Conservation (phyloP, 345 rosid species). For the Kandelia obovata region DNA sequence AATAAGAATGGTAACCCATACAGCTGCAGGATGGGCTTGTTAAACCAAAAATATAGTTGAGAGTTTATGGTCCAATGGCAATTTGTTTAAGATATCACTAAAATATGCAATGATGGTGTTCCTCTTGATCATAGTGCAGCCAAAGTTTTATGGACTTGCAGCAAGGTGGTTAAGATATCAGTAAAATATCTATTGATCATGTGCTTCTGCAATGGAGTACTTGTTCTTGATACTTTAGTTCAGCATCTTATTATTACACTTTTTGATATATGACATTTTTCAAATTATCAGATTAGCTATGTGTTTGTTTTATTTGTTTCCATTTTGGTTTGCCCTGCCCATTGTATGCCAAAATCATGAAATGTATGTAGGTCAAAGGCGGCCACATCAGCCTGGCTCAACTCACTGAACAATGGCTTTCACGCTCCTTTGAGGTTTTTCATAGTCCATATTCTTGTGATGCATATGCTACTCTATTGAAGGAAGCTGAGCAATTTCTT, state of each 20-base stretch:
- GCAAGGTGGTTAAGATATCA: too few species aligned
- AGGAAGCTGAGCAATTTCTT: constrained; percentile 92
- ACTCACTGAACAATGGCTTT: constrained; percentile 79
- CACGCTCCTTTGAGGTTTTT: constrained; percentile 39
- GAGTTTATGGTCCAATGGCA: not conserved
- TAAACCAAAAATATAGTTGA: not conserved
- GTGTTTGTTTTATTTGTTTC: not conserved
- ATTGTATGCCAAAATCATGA: constrained; percentile 8
- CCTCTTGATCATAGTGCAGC: too few species aligned
- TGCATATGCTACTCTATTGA: constrained; percentile 47
- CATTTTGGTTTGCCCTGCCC: not conserved
- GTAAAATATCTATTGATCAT: too few species aligned
- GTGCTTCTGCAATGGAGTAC: too few species aligned
- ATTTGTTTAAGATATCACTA: not conserved
- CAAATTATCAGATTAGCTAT: not conserved
- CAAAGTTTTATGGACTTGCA: too few species aligned
- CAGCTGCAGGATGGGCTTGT: not conserved
- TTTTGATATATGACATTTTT: not conserved
- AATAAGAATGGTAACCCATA: not conserved
- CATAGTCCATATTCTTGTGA: constrained; percentile 47
- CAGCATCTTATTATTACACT: too few species aligned
- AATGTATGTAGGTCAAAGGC: constrained; percentile 46
- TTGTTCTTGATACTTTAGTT: too few species aligned
- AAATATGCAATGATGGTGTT: not conserved
- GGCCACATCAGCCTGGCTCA: constrained; percentile 46